phyloP scores from a whole-genome alignment of 345 rosid genomes.

The Ailanthus altissimus region DNA sequence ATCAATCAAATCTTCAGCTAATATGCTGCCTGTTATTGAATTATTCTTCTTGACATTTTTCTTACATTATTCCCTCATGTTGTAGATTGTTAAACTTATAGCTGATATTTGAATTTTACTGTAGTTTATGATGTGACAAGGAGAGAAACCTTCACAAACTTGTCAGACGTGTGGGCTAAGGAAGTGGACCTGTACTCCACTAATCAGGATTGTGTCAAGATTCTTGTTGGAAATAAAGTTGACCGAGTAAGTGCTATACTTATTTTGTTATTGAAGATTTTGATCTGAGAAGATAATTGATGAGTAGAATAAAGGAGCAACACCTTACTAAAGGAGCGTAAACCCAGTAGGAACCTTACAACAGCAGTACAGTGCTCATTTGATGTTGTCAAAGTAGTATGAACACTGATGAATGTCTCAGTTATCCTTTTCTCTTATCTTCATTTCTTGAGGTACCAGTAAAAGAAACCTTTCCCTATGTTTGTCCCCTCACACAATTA shows the following conservation, averaged over 20 bases:
- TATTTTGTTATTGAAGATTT: neutral
- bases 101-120: constrained; percentile 20
- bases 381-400: neutral
- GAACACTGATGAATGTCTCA: neutral
- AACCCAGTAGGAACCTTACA: neutral
- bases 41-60: neutral
- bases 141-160: constrained; percentile 84
- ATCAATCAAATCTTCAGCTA: neutral
- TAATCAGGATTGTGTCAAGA: constrained; percentile 79
- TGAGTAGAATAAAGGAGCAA: neutral
- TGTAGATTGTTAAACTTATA: neutral
- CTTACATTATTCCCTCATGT: neutral
- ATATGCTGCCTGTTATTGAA: neutral
- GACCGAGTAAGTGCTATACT: constrained; percentile 58
- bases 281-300: neutral
- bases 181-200: constrained; percentile 85
- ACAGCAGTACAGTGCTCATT: neutral
- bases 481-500: neutral
- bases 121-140: constrained; percentile 90
- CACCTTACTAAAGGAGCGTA: neutral
- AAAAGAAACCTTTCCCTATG: neutral
- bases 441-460: neutral
- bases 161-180: constrained; percentile 91
- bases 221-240: constrained; percentile 97
- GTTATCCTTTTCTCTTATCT: neutral